Conservation (phyloP, 345 rosid genomes). For the Salix brachista region DNA sequence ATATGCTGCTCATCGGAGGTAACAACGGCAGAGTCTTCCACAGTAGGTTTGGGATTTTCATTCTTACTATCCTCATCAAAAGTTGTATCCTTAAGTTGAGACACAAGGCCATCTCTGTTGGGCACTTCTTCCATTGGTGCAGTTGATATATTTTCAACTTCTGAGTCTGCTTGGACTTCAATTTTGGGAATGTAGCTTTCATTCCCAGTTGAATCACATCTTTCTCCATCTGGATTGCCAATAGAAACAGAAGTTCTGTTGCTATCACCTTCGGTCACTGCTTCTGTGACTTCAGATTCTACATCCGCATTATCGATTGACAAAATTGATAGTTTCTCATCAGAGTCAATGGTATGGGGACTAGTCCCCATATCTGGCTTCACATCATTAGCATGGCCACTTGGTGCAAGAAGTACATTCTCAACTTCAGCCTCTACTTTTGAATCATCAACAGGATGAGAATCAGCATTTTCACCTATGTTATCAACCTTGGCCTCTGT, state of each 20-base stretch:
- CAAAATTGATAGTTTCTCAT: conserved; percentile 14
- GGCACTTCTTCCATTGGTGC: not conserved
- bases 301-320: conserved; percentile 1
- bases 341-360: conserved; percentile 10
- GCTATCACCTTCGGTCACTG: not conserved
- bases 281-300: conserved; percentile 14
- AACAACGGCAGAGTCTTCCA: conserved; percentile 30
- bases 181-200: conserved; percentile 10
- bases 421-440: conserved; percentile 15
- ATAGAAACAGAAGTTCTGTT: not conserved
- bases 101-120: not conserved
- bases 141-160: conserved; percentile 7
- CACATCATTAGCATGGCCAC: conserved; percentile 9
- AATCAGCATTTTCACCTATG: conserved; percentile 2
- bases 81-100: conserved; percentile 4
- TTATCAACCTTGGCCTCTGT: conserved; percentile 12
- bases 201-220: conserved; percentile 15
- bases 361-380: conserved; percentile 11
- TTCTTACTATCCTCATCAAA: conserved; percentile 17
- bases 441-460: conserved; percentile 9
- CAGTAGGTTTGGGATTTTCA: conserved; percentile 15
- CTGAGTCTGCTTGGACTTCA: conserved; percentile 12
- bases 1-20: conserved; percentile 38
- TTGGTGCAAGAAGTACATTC: conserved; percentile 22
- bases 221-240: conserved; percentile 5